phyloP scores from a whole-genome alignment of 2,329 filamentous ascomycete genomes.

The Herpotrichia juniperi region DNA sequence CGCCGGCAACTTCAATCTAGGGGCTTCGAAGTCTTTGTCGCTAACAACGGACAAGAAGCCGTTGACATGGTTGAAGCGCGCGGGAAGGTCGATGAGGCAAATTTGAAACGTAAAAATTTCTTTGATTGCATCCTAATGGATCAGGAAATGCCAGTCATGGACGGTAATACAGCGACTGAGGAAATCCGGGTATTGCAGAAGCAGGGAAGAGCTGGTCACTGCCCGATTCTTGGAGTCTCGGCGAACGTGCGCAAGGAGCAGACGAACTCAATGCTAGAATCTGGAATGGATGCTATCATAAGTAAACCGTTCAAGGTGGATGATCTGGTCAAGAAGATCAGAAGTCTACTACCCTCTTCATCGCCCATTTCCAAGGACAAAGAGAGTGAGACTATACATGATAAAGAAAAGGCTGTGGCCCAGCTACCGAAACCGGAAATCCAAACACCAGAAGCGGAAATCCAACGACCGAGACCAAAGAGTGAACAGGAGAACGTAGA shows the following conservation, averaged over 20 bases:
- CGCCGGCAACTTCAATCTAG: constrained; percentile 55
- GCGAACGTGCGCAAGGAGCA: constrained; percentile 47
- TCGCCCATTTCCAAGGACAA: too few species aligned
- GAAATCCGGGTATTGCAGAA: constrained; percentile 48
- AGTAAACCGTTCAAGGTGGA: constrained; percentile 49
- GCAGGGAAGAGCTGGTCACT: constrained; percentile 35
- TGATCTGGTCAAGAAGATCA: constrained; percentile 38
- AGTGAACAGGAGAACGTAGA: too few species aligned
- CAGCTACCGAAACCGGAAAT: too few species aligned
- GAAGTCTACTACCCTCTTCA: constrained; percentile 21
- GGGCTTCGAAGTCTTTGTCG: constrained; percentile 49
- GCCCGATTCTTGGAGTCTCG: constrained; percentile 46
- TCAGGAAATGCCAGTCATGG: constrained; percentile 53
- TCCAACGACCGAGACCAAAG: too few species aligned
- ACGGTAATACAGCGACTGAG: constrained; percentile 48
- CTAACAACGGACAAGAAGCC: constrained; percentile 53
- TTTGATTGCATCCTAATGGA: constrained; percentile 52
- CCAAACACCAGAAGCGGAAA: too few species aligned
- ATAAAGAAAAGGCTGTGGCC: too few species aligned
- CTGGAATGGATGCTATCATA: constrained; percentile 48
- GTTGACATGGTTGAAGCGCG: constrained; percentile 46
- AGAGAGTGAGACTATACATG: too few species aligned
- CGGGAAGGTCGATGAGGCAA: constrained; percentile 16
- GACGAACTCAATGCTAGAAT: constrained; percentile 37
- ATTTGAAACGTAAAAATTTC: constrained; percentile 29